These are phyloP conservation scores for Arthrobotrys musiformis DNA, from an alignment of 2,329 filamentous ascomycete genomes.

Conservation along the genomic window DNA sequence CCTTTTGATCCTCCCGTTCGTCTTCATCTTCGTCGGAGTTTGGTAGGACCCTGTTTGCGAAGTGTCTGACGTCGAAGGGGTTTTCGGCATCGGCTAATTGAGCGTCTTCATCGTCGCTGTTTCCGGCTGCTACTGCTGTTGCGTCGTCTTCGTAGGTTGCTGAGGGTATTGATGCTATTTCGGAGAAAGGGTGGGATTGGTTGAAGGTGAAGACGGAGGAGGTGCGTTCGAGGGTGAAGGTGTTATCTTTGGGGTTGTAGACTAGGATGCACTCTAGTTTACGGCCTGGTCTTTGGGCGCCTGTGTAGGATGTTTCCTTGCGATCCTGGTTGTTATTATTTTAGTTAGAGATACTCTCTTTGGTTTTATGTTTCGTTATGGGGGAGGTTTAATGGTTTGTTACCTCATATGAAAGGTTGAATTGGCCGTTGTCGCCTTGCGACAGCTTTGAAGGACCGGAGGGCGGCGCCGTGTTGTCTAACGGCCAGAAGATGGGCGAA, in stretches of 20 bases:
- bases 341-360: neutral
- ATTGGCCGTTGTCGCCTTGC: slow-evolving; percentile 26
- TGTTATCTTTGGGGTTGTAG: slow-evolving; percentile 53
- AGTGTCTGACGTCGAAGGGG: slow-evolving; percentile 50
- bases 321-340: slow-evolving; percentile 13
- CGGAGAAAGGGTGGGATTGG: slow-evolving; percentile 44
- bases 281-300: slow-evolving; percentile 42
- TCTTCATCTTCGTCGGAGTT: slow-evolving; percentile 50
- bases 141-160: slow-evolving; percentile 49
- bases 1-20: slow-evolving; percentile 39
- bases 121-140: slow-evolving; percentile 4
- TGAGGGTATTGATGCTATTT: slow-evolving; percentile 28
- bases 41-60: slow-evolving; percentile 20
- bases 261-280: slow-evolving; percentile 54
- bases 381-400: too few species aligned
- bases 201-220: slow-evolving; percentile 54
- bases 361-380: neutral
- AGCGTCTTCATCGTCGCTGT: slow-evolving; percentile 48
- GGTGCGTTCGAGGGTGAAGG: slow-evolving; percentile 50
- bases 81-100: slow-evolving; percentile 50
- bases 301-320: slow-evolving; percentile 36
- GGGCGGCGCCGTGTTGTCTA: slow-evolving; percentile 40
- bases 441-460: slow-evolving; percentile 31
- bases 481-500: neutral
- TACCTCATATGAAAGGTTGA: slow-evolving; percentile 44